A percentile compares a stretch with the other conserved stretches of the same genome.
phyloP scores from a whole-genome alignment of 495 filamentous ascomycete genomes.

The Pyronema domesticum region DNA sequence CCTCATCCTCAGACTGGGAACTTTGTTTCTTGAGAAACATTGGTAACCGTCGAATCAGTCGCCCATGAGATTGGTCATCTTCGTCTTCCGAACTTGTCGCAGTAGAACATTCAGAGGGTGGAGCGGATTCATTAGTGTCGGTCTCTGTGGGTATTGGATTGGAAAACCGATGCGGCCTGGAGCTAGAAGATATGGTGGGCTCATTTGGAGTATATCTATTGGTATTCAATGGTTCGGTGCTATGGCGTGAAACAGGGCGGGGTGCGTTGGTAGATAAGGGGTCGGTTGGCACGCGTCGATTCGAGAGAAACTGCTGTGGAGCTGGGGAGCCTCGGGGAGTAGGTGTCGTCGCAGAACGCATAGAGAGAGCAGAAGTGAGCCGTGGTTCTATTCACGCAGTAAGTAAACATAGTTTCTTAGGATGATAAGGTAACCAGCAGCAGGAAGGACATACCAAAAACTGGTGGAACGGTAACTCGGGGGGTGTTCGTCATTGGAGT shows the following conservation, averaged over 20 bases:
- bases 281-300: not conserved
- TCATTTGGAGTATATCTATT: too few relatives aligned
- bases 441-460: too few relatives aligned
- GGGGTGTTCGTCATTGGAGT: not conserved
- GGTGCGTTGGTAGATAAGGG: not conserved
- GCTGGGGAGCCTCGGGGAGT: not conserved
- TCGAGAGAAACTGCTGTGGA: not conserved
- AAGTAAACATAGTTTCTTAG: not conserved
- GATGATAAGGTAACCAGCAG: too few relatives aligned
- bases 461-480: too few relatives aligned
- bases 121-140: not conserved
- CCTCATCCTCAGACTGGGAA: conserved; percentile 28
- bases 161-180: not conserved
- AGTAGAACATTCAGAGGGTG: not conserved
- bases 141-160: not conserved
- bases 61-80: not conserved
- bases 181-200: not conserved
- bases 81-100: not conserved
- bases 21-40: not conserved
- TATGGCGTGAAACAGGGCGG: not conserved
- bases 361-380: not conserved
- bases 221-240: not conserved
- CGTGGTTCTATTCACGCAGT: not conserved
- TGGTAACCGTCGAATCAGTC: not conserved
- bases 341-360: not conserved